A percentile compares a stretch with the other conserved stretches of the same genome.
phyloP scores from a whole-genome alignment of 352 stramenopile genomes.

The Pythium insidiosum region DNA sequence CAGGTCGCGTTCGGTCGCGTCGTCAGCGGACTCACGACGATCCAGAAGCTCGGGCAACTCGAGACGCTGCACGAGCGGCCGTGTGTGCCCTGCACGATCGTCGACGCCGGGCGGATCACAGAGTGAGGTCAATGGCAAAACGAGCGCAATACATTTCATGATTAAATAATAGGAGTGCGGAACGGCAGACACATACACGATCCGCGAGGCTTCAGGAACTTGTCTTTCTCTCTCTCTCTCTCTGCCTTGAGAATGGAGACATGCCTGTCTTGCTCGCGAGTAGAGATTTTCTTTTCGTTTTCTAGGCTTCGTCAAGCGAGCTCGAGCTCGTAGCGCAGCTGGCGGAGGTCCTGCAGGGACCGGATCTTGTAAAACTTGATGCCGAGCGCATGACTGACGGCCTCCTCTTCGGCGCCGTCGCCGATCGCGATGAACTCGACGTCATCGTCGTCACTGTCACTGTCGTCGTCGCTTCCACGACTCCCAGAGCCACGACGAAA shows the following conservation, averaged over 20 bases:
- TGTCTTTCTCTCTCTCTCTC: no score
- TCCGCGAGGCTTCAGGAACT: no score
- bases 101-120: conserved; percentile 45
- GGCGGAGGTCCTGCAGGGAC: conserved; percentile 50
- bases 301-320: no score
- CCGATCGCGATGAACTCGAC: conserved; percentile 73
- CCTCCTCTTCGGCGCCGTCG: conserved; percentile 71
- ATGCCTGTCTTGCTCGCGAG: no score
- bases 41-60: conserved; percentile 39
- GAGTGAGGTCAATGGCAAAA: no score
- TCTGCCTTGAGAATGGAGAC: no score
- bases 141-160: no score
- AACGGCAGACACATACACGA: no score
- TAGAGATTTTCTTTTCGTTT: no score
- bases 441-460: conserved; percentile 1
- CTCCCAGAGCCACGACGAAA: no score
- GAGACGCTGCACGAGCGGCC: conserved; percentile 48
- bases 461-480: conserved; percentile 2
- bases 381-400: conserved; percentile 54
- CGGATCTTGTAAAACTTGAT: conserved; percentile 72
- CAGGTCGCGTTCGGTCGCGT: conserved; percentile 79
- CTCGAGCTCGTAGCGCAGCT: conserved; percentile 50
- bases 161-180: no score
- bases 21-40: conserved; percentile 45
- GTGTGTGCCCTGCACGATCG: conserved; percentile 53